Evolutionary conservation across 2,329 filamentous ascomycete species (phyloP).

Genomic region (Scytalidium sp.): DNA sequence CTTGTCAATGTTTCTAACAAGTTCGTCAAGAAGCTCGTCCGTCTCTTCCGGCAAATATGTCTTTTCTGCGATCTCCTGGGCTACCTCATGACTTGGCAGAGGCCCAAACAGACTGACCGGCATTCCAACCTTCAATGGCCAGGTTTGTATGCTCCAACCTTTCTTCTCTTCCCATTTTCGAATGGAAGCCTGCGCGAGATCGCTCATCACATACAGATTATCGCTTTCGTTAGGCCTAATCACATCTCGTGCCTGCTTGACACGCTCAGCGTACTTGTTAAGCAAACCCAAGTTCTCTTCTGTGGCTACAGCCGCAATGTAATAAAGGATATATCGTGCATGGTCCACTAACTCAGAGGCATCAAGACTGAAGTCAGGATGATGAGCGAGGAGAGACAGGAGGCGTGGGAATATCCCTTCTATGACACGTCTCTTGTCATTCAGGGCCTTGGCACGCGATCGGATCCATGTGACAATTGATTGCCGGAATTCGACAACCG

Average conservation of each 20-base stretch:
- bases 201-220: constrained; percentile 80
- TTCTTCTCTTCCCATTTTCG: constrained; percentile 83
- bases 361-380: constrained; percentile 77
- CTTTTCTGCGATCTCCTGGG: constrained; percentile 83
- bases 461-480: constrained; percentile 85
- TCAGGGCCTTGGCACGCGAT: constrained; percentile 69
- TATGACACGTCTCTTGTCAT: constrained; percentile 60
- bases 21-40: constrained; percentile 60
- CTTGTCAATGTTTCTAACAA: constrained; percentile 70
- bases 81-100: constrained; percentile 72
- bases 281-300: constrained; percentile 87
- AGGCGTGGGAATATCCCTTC: constrained; percentile 80
- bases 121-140: constrained; percentile 75
- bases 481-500: constrained; percentile 66
- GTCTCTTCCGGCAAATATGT: constrained; percentile 74
- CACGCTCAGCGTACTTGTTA: constrained; percentile 85
- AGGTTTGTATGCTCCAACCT: constrained; percentile 82
- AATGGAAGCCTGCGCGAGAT: constrained; percentile 79
- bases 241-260: constrained; percentile 85
- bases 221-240: constrained; percentile 67
- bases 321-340: constrained; percentile 86
- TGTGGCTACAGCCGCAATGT: constrained; percentile 76
- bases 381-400: constrained; percentile 85
- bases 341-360: constrained; percentile 74
- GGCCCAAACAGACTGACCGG: constrained; percentile 75